Base-by-base conservation (phyloP, 306 rosid species). In the Dryas octopetala region DNA sequence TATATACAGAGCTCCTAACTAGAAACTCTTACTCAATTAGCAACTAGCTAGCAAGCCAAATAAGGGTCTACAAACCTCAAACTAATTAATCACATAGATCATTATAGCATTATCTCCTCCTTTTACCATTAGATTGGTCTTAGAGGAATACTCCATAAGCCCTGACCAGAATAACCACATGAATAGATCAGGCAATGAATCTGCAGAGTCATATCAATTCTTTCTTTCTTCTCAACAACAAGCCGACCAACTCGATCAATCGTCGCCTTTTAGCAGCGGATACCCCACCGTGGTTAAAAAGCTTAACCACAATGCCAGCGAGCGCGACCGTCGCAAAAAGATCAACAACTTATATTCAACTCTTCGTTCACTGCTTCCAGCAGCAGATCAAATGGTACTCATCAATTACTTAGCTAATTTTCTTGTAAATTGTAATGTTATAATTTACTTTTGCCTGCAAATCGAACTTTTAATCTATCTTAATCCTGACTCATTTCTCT, bases 271-370 rank as follows among this genome's bases (percentile, higher is more conserved):
- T 32, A 32, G 38, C 26, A 55, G 73, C 44, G 26, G 26, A 5
- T 66, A 57, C 13, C 5, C 66, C 4, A 62, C 70, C 2, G 55
- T 61, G 78, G 81, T 66, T 1, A 89, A 81, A 88, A 93, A 93
- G 83, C 91, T 85, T 32, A 83, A 77, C 71, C 98, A 93, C 80
- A 93, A 91, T 68, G 98, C 94, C 13, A 87, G 87, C 32, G 98
- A 93, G 79, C 96, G 94, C 2, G 88, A 87, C 77, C 98, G 96
- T 38, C 96, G 97, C 67, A 89, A 86, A 86, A 93, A 87, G 83
- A 82, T 93, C 79, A 93, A 88, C 70, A 10, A 38, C 70, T 68
- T 91, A 76, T 89, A 87, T 70, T 85, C 91, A 4, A 87, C 97
- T 38, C 84, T 94, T 16, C 95, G 94, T 32, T 78, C 91, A 0